These are phyloP conservation scores for Limnomonas spitsbergensis DNA, from an alignment of 139 green algal species.

Conservation along the genomic window DNA sequence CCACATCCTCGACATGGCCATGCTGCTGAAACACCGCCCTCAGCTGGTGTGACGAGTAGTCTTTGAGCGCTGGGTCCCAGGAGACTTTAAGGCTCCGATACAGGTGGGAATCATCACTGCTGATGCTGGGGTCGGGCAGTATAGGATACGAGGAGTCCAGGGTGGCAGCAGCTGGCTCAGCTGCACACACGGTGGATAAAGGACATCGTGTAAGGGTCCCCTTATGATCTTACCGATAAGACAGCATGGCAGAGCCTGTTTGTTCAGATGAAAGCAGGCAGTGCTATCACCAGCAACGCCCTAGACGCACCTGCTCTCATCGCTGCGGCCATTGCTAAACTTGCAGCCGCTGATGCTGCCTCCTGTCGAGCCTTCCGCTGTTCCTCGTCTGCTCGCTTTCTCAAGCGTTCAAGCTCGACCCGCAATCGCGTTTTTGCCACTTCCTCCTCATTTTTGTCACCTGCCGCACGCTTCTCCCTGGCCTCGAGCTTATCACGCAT, in stretches of 20 bases:
- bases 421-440: slow-evolving; percentile 33
- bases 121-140: no score
- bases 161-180: no score
- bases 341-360: slow-evolving; percentile 21
- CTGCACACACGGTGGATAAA: no score
- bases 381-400: slow-evolving; percentile 36
- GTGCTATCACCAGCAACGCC: no score
- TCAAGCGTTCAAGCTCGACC: slow-evolving; percentile 64
- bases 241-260: no score
- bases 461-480: slow-evolving; percentile 51
- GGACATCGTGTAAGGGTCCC: no score
- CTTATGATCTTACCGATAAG: no score
- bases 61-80: slow-evolving; percentile 28
- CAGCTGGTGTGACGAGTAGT: slow-evolving; percentile 36
- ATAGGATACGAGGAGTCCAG: no score
- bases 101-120: slow-evolving; percentile 29
- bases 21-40: slow-evolving; percentile 21
- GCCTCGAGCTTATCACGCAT: slow-evolving; percentile 62
- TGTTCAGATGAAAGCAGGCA: no score
- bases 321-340: slow-evolving; percentile 11
- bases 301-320: no score
- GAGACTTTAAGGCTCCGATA: slow-evolving; percentile 37
- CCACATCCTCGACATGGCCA: slow-evolving; percentile 28
- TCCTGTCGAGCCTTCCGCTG: slow-evolving; percentile 24
- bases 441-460: slow-evolving; percentile 47